A percentile compares a stretch with the other conserved stretches of the same genome.
These are phyloP conservation scores for Starmerella bacillaris DNA, from an alignment of 805 yeast genomes.

Conservation along the genomic window DNA sequence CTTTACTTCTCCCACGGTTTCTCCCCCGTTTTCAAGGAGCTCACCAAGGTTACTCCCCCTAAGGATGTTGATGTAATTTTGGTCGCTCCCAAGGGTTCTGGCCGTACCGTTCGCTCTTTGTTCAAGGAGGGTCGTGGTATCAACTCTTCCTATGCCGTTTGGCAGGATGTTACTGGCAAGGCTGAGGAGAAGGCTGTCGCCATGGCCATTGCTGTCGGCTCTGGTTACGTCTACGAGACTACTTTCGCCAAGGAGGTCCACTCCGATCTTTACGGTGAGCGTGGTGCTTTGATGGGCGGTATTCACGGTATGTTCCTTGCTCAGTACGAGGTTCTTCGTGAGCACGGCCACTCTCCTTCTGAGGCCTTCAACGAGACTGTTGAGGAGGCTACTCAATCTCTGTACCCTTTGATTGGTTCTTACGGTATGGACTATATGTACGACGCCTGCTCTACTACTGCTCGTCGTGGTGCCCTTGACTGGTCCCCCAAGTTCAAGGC, in stretches of 20 bases:
- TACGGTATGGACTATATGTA: conserved; percentile 99
- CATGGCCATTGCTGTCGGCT: conserved; percentile 95
- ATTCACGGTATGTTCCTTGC: conserved; percentile 99
- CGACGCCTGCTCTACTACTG: conserved; percentile 99
- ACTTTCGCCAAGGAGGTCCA: conserved; percentile 98
- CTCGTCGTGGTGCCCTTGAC: conserved; percentile 99
- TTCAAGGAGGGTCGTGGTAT: conserved; percentile 99
- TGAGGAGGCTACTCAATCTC: conserved; percentile 98
- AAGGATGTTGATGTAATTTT: conserved; percentile 85
- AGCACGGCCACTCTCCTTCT: conserved; percentile 98
- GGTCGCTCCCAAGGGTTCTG: conserved; percentile 99
- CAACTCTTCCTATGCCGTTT: conserved; percentile 98
- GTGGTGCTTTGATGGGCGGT: conserved; percentile 99
- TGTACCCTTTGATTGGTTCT: conserved; percentile 96
- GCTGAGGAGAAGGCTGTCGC: conserved; percentile 99
- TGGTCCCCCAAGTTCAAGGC: conserved; percentile 99
- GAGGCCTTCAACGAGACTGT: conserved; percentile 99
- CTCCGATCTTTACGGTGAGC: conserved; percentile 98
- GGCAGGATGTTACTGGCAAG: conserved; percentile 98
- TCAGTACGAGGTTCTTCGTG: conserved; percentile 98
- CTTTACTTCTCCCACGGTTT: conserved; percentile 98
- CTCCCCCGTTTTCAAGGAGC: conserved; percentile 96
- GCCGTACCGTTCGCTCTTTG: conserved; percentile 97
- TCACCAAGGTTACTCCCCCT: conserved; percentile 94
- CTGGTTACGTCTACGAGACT: conserved; percentile 99